Evolutionary conservation across 371 early-diverging fungal genomes (phyloP).

Genomic region (Vavraia culicis): DNA sequence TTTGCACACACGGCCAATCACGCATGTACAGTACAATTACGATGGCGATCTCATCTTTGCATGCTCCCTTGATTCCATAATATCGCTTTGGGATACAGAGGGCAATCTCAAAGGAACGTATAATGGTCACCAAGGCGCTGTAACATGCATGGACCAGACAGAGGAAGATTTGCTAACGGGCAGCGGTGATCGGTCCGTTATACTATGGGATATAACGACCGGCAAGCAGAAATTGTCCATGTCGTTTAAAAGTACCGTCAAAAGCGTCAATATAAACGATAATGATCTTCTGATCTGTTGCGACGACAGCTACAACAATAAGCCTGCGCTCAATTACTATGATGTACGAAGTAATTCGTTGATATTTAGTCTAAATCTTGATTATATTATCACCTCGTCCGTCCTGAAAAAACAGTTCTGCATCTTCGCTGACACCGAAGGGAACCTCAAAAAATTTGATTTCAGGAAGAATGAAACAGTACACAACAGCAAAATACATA

Average conservation of each 20-base stretch:
- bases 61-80: slow-evolving; percentile 70
- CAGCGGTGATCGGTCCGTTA: slow-evolving; percentile 71
- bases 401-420: slow-evolving; percentile 74
- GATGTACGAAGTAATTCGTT: slow-evolving; percentile 52
- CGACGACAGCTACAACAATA: slow-evolving; percentile 73
- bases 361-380: slow-evolving; percentile 34
- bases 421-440: slow-evolving; percentile 55
- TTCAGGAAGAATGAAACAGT: slow-evolving; percentile 43
- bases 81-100: slow-evolving; percentile 78
- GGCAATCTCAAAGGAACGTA: slow-evolving; percentile 86
- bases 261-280: slow-evolving; percentile 65
- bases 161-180: slow-evolving; percentile 61
- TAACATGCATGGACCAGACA: slow-evolving; percentile 57
- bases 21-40: slow-evolving; percentile 84
- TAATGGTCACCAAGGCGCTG: slow-evolving; percentile 71
- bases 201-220: slow-evolving; percentile 74
- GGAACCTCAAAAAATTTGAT: slow-evolving; percentile 30
- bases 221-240: slow-evolving; percentile 66
- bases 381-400: slow-evolving; percentile 64
- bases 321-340: slow-evolving; percentile 59
- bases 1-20: slow-evolving; percentile 70
- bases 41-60: slow-evolving; percentile 95
- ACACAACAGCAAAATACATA: slow-evolving; percentile 48
- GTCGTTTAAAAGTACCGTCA: slow-evolving; percentile 67
- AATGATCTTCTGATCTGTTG: slow-evolving; percentile 58